Percentiles rank a stretch among this genome's conserved stretches.
These are phyloP conservation scores for Aspergillus sp. DNA, from an alignment of 2,329 filamentous ascomycete genomes.

Conservation along the genomic window DNA sequence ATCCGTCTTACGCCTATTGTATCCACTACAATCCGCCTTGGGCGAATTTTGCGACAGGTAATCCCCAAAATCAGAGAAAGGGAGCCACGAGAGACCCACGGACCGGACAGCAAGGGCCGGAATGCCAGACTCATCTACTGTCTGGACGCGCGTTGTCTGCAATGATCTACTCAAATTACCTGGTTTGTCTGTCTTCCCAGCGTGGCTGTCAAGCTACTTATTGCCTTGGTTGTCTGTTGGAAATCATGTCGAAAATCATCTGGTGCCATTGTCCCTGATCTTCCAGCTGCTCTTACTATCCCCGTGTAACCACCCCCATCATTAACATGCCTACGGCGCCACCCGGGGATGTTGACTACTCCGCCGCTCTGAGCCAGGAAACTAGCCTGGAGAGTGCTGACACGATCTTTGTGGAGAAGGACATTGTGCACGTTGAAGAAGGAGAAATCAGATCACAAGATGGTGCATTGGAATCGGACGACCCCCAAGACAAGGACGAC, in stretches of 20 bases:
- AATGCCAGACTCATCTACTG: slow-evolving; percentile 16
- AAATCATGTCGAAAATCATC: not conserved
- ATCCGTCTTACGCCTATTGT: slow-evolving; percentile 6
- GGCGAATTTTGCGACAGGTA: not conserved
- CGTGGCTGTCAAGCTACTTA: slow-evolving; percentile 7
- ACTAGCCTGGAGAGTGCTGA: slow-evolving; percentile 10
- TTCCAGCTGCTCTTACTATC: not conserved
- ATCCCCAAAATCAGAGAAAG: slow-evolving; percentile 4
- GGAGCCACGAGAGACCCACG: not conserved
- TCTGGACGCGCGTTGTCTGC: slow-evolving; percentile 18
- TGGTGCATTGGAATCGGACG: slow-evolving; percentile 7
- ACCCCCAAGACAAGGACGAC: slow-evolving; percentile 12
- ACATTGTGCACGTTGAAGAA: slow-evolving; percentile 7
- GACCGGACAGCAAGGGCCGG: slow-evolving; percentile 14
- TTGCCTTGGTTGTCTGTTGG: slow-evolving; percentile 9
- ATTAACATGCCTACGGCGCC: slow-evolving; percentile 9
- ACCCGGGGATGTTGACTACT: slow-evolving; percentile 2
- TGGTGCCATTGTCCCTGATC: not conserved
- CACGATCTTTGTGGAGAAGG: slow-evolving; percentile 11
- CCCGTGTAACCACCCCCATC: not conserved
- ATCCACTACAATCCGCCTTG: slow-evolving; percentile 10
- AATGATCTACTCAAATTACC: slow-evolving; percentile 7
- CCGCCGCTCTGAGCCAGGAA: slow-evolving; percentile 7
- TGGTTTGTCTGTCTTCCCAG: slow-evolving; percentile 3
- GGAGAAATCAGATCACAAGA: not conserved